Evolutionary conservation across 1,284 basidiomycete species (phyloP), one percentile per base, ranked within the genome.

Genomic region (Peniophora sp.): DNA sequence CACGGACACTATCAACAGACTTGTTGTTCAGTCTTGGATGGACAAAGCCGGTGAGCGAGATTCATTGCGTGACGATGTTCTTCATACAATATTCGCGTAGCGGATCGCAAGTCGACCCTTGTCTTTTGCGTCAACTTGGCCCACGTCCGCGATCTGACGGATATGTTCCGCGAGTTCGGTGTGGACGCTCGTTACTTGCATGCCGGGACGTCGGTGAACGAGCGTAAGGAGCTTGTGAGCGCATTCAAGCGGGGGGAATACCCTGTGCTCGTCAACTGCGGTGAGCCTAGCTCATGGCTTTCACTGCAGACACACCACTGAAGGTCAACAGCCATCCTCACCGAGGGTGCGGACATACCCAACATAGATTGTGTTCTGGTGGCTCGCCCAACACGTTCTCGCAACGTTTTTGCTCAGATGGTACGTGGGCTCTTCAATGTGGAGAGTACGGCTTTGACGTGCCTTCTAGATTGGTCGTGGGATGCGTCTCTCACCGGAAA

Each of bases 331-430:
- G 90, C 88, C 22, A 89, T 98, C 48, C 72, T 98, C 56, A 95
- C 92, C 0, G 94, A 97, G 69, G 93, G 93, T 1, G 79, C 91
- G 6, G 92, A 94, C 67, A 90, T 95, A 47, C 91, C 90, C 0
- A 90, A 91, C 59, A 90, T 97, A 50, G 96, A 98, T 61, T 97
- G 94, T 56, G 78, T 97, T 8, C 66, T 97, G 23, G 73, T 98
- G 10, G 92, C 87, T 17, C 76, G 88, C 32, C 92, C 95, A 10
- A 97, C 96, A 0, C 76, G 86, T 23, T 97, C 93, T 11, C 76
- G 83, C 27, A 97, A 96, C 63, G 67, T 97, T 8, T 94, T 95
- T 59, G 81, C 88, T 3, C 96, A 98, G 62, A 99, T 98, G 94
- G 91, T 89, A 53, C n/a, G 10, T 45, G 42, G 23, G 32, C 32